Conservation (phyloP, 139 green algal genomes). For the Chlorella sp. region DNA sequence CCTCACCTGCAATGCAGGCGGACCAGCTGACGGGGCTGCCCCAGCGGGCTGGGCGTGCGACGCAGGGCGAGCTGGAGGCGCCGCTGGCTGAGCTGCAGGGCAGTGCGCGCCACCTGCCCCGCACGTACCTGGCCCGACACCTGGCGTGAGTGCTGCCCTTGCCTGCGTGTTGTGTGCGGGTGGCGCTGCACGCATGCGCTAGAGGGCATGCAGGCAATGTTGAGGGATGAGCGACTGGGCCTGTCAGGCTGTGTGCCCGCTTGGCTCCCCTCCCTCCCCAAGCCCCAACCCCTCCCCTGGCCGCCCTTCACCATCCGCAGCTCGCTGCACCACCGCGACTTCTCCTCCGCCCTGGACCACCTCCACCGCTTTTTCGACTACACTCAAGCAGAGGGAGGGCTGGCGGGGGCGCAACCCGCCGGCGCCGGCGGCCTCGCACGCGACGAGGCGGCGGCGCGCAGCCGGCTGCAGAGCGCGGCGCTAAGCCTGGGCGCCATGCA, state of each 20-base stretch:
- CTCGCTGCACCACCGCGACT: slow-evolving; percentile 29
- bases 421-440: not conserved
- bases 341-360: slow-evolving; percentile 23
- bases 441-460: not conserved
- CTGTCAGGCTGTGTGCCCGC: not conserved
- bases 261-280: not conserved
- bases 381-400: not conserved
- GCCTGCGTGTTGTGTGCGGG: not conserved
- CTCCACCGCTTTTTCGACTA: slow-evolving; percentile 37
- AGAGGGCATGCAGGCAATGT: not conserved
- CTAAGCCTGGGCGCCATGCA: slow-evolving; percentile 61
- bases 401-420: not conserved
- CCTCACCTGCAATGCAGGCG: not conserved
- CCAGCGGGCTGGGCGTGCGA: not conserved
- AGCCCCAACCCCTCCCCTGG: not conserved
- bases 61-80: not conserved
- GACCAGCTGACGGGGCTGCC: not conserved
- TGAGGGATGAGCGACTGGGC: not conserved
- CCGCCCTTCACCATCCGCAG: not conserved
- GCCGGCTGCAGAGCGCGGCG: slow-evolving; percentile 52
- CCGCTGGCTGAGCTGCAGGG: slow-evolving; percentile 12
- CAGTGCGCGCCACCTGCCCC: not conserved
- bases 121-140: slow-evolving; percentile 16
- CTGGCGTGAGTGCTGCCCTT: not conserved
- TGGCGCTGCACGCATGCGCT: not conserved